Evolutionary conservation across 352 stramenopile genomes (phyloP).

Genomic region (Globisporangium nagaii): DNA sequence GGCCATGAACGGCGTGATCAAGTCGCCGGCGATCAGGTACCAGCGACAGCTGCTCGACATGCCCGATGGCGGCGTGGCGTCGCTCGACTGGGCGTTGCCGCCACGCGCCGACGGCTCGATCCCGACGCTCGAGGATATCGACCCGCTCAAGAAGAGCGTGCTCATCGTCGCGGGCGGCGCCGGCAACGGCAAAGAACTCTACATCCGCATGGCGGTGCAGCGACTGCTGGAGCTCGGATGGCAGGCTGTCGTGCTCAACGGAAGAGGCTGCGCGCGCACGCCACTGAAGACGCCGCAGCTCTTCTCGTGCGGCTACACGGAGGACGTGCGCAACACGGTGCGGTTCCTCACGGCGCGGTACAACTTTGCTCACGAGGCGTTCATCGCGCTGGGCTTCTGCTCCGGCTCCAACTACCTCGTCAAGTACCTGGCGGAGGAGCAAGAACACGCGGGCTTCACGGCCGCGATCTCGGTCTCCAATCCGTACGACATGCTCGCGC

Average conservation of each 20-base stretch:
- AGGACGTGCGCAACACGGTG: constrained; percentile 41
- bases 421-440: constrained; percentile 74
- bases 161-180: constrained; percentile 62
- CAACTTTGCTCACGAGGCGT: constrained; percentile 32
- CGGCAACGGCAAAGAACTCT: constrained; percentile 62
- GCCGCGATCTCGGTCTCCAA: constrained; percentile 67
- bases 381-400: constrained; percentile 65
- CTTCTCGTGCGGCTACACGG: constrained; percentile 43
- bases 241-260: constrained; percentile 44
- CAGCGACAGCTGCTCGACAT: constrained; percentile 53
- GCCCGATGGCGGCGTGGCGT: constrained; percentile 56
- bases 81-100: constrained; percentile 62
- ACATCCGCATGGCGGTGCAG: constrained; percentile 54
- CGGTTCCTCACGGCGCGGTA: constrained; percentile 33
- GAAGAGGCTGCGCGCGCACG: constrained; percentile 30
- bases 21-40: constrained; percentile 37
- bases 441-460: constrained; percentile 27
- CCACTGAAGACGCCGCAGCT: constrained; percentile 32
- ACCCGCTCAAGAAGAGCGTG: constrained; percentile 28
- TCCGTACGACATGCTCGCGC: constrained; percentile 61
- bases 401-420: constrained; percentile 74
- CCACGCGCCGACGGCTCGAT: constrained; percentile 3
- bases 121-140: constrained; percentile 19
- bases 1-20: constrained; percentile 19
- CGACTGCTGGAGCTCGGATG: constrained; percentile 22